A percentile compares a stretch with the other conserved stretches of the same genome.
These are phyloP conservation scores for Pythium guiyangense DNA, from an alignment of 352 stramenopile genomes.

Conservation along the genomic window DNA sequence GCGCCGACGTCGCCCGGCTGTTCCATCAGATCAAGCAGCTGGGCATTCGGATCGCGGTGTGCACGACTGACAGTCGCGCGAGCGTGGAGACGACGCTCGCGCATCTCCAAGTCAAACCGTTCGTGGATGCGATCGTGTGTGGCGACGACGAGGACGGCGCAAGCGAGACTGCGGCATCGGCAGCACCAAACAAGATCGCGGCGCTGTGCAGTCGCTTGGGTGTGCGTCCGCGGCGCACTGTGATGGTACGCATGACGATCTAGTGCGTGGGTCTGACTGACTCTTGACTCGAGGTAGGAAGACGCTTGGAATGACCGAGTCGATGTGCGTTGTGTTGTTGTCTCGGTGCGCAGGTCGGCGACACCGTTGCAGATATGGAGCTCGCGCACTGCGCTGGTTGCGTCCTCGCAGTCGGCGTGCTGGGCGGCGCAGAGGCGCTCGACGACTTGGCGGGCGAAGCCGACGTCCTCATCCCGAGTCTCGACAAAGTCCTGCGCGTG, in stretches of 20 bases:
- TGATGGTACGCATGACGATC: slow-evolving; percentile 22
- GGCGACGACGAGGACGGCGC: slow-evolving; percentile 48
- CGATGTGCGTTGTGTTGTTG: neutral
- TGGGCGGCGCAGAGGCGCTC: slow-evolving; percentile 32
- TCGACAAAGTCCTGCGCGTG: slow-evolving; percentile 39
- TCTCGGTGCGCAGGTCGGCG: slow-evolving; percentile 23
- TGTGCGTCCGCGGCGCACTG: slow-evolving; percentile 29
- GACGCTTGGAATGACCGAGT: too few species aligned
- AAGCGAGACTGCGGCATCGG: slow-evolving; percentile 18
- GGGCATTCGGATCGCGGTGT: slow-evolving; percentile 46
- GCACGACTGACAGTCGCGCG: slow-evolving; percentile 39
- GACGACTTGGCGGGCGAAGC: slow-evolving; percentile 37
- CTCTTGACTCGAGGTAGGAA: too few species aligned
- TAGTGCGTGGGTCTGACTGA: too few species aligned
- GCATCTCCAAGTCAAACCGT: slow-evolving; percentile 20
- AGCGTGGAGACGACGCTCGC: slow-evolving; percentile 26
- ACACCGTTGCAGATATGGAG: slow-evolving; percentile 42
- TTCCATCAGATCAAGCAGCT: slow-evolving; percentile 31
- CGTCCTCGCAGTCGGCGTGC: slow-evolving; percentile 34
- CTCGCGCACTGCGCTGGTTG: slow-evolving; percentile 27
- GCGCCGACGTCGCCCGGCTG: slow-evolving; percentile 22
- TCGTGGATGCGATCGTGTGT: slow-evolving; percentile 44
- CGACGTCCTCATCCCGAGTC: slow-evolving; percentile 41
- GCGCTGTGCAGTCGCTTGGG: slow-evolving; percentile 32
- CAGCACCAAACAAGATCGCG: slow-evolving; percentile 33